phyloP scores from a whole-genome alignment of 2,329 filamentous ascomycete genomes.

The Onygena corvina region DNA sequence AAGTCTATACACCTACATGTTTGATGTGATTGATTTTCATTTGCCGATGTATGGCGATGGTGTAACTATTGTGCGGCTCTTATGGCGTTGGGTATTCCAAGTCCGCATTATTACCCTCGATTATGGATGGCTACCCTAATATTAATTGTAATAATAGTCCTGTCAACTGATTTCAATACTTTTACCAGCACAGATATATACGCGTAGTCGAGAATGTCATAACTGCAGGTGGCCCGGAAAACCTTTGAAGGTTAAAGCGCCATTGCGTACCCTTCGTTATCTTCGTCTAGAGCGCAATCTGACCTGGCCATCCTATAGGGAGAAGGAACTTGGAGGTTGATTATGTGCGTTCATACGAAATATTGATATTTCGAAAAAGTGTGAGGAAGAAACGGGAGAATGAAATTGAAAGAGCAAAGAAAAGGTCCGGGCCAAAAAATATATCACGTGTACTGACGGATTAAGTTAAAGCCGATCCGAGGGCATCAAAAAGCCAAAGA shows the following conservation, averaged over 20 bases:
- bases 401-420: slow-evolving; percentile 12
- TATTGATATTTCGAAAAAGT: slow-evolving; percentile 30
- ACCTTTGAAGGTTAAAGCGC: slow-evolving; percentile 16
- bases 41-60: neutral
- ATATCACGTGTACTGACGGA: neutral
- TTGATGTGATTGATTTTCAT: neutral
- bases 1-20: neutral
- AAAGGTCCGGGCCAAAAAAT: slow-evolving; percentile 3
- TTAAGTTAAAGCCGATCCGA: neutral
- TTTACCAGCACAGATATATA: too few relatives aligned
- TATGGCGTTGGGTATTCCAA: too few relatives aligned
- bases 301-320: slow-evolving; percentile 35
- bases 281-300: slow-evolving; percentile 37
- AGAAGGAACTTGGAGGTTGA: slow-evolving; percentile 35
- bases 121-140: too few relatives aligned
- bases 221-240: slow-evolving; percentile 28
- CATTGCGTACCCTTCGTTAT: slow-evolving; percentile 16
- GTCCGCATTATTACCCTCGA: too few relatives aligned
- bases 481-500: neutral
- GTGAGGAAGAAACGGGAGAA: slow-evolving; percentile 18
- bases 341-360: slow-evolving; percentile 34
- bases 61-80: too few relatives aligned
- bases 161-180: too few relatives aligned
- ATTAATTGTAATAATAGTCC: too few relatives aligned
- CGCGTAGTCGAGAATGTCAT: too few relatives aligned